Conservation (phyloP, 257 asterid genomes). For the Nicotiana obtusifolia region DNA sequence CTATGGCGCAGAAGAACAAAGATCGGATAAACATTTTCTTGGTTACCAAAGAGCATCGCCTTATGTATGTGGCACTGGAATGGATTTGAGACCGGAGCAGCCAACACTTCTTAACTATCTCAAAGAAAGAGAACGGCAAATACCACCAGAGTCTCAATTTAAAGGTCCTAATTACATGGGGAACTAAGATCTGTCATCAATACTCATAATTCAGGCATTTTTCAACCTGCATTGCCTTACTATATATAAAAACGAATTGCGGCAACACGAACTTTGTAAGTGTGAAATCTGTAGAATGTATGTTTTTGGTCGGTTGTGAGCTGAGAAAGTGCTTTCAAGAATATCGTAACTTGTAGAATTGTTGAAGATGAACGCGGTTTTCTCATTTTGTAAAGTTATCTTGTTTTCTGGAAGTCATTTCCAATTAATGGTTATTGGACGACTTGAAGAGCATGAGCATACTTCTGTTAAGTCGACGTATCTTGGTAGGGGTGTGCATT, state of each 20-base stretch:
- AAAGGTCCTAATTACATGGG: slow-evolving; percentile 61
- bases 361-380: neutral
- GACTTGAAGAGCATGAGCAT: too few species aligned
- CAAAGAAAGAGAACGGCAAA: slow-evolving; percentile 65
- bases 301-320: neutral
- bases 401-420: neutral
- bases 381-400: neutral
- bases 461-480: too few species aligned
- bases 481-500: too few species aligned
- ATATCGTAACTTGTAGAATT: neutral
- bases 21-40: slow-evolving; percentile 28
- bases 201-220: neutral
- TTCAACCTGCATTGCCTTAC: neutral
- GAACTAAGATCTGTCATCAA: slow-evolving; percentile 27
- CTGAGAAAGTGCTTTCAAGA: neutral
- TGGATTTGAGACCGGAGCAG: slow-evolving; percentile 46
- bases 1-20: slow-evolving; percentile 39
- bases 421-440: neutral
- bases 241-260: neutral
- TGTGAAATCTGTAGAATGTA: neutral
- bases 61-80: slow-evolving; percentile 41
- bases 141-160: slow-evolving; percentile 44
- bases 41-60: slow-evolving; percentile 57
- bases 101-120: slow-evolving; percentile 58
- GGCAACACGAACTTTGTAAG: neutral